Evolutionary conservation across 192 early-diverging fungal species (phyloP).

Genomic region (Gaertneriomyces sp.): DNA sequence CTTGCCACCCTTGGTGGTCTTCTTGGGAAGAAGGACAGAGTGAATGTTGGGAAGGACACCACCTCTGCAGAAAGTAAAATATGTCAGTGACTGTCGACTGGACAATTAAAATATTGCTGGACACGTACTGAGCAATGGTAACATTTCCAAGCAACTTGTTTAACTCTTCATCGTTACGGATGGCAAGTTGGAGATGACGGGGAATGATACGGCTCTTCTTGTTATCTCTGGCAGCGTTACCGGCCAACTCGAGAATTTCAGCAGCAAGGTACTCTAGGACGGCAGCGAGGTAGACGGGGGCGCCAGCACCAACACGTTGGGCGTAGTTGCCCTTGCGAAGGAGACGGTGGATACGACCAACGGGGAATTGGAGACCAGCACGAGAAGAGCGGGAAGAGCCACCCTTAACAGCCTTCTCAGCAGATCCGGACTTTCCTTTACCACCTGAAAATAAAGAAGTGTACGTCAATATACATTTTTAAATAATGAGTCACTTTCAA

Average conservation of each 20-base stretch:
- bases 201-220: conserved; percentile 87
- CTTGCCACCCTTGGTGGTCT: conserved; percentile 17
- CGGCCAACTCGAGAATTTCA: conserved; percentile 89
- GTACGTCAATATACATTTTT: neutral
- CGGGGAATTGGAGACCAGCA: conserved; percentile 90
- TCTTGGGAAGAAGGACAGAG: conserved; percentile 26
- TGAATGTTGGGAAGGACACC: conserved; percentile 34
- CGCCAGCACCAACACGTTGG: conserved; percentile 77
- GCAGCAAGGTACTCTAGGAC: conserved; percentile 88
- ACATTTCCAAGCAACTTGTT: conserved; percentile 76
- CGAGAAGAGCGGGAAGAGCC: conserved; percentile 72
- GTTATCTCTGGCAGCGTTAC: conserved; percentile 83
- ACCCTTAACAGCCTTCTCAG: conserved; percentile 21
- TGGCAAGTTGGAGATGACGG: conserved; percentile 85
- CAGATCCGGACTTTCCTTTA: conserved; percentile 43
- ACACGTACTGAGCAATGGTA: conserved; percentile 69
- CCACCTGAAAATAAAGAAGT: conserved; percentile 28
- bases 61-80: conserved; percentile 33
- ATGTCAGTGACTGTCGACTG: no score
- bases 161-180: conserved; percentile 87
- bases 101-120: neutral
- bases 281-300: conserved; percentile 87
- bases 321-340: conserved; percentile 87
- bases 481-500: no score
- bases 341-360: conserved; percentile 85